Conservation (phyloP, 2,329 filamentous ascomycete species). For the Sporothrix humicola region DNA sequence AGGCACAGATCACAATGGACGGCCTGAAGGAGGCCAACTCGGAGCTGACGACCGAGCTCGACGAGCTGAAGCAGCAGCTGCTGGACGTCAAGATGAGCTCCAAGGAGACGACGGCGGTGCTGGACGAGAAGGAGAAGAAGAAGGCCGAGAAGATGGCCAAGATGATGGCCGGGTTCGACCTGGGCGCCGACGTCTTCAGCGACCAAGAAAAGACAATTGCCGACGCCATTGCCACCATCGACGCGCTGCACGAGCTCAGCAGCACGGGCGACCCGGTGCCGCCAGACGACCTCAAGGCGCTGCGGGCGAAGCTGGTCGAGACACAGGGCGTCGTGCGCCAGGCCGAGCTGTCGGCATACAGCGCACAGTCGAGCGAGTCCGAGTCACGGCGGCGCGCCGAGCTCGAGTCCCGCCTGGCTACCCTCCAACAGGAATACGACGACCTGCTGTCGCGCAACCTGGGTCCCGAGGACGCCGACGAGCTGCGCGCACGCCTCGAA, state of each 20-base stretch:
- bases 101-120: constrained; percentile 85
- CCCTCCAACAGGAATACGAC: constrained; percentile 83
- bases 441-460: constrained; percentile 80
- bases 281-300: constrained; percentile 77
- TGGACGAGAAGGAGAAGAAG: constrained; percentile 97
- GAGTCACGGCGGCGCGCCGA: constrained; percentile 73
- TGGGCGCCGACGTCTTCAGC: constrained; percentile 90
- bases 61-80: constrained; percentile 95
- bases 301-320: constrained; percentile 81
- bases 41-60: constrained; percentile 88
- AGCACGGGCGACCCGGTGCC: constrained; percentile 78
- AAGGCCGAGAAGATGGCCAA: constrained; percentile 99
- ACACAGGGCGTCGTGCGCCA: constrained; percentile 92
- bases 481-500: constrained; percentile 80
- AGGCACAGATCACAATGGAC: constrained; percentile 97
- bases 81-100: constrained; percentile 96
- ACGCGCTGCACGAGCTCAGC: constrained; percentile 77
- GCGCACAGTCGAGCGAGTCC: constrained; percentile 66
- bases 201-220: constrained; percentile 88
- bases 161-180: constrained; percentile 99
- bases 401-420: constrained; percentile 75
- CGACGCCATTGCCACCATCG: constrained; percentile 81
- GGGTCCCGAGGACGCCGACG: constrained; percentile 76
- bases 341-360: constrained; percentile 83
- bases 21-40: constrained; percentile 93